phyloP scores from a whole-genome alignment of 106 monocot species.

The Amphibolis antarctica region DNA sequence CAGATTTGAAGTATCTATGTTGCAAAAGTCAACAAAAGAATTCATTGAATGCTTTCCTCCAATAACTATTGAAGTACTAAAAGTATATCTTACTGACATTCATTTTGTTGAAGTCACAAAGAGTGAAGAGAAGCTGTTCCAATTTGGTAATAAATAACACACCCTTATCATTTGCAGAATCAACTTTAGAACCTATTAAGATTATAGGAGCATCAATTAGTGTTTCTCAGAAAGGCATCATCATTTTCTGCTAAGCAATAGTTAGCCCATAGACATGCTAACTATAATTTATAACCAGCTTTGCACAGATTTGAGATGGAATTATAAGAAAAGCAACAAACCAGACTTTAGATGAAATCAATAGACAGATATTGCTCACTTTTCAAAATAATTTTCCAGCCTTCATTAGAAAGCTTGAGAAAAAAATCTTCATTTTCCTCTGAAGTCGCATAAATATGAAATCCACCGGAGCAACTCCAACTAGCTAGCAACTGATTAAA shows the following conservation, averaged over 20 bases:
- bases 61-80: neutral
- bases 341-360: neutral
- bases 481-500: conserved; percentile 12
- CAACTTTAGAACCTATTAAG: conserved; percentile 24
- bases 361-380: conserved; percentile 11
- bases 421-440: conserved; percentile 24
- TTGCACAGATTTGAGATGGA: too few relatives aligned
- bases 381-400: conserved; percentile 28
- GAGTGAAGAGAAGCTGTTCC: conserved; percentile 41
- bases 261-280: too few relatives aligned
- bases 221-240: neutral
- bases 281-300: too few relatives aligned
- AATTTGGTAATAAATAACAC: conserved; percentile 31
- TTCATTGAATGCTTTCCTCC: neutral
- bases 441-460: conserved; percentile 37
- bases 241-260: too few relatives aligned
- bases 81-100: conserved; percentile 10
- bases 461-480: conserved; percentile 14
- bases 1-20: neutral
- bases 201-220: neutral
- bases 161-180: conserved; percentile 6
- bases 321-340: neutral
- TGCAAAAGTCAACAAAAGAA: neutral
- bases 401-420: conserved; percentile 16
- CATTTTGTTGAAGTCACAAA: conserved; percentile 57